A percentile compares a stretch with the other conserved stretches of the same genome.
Conservation (phyloP, 2,329 filamentous ascomycete genomes). For the Stagonosporopsis cucurbitacearum region DNA sequence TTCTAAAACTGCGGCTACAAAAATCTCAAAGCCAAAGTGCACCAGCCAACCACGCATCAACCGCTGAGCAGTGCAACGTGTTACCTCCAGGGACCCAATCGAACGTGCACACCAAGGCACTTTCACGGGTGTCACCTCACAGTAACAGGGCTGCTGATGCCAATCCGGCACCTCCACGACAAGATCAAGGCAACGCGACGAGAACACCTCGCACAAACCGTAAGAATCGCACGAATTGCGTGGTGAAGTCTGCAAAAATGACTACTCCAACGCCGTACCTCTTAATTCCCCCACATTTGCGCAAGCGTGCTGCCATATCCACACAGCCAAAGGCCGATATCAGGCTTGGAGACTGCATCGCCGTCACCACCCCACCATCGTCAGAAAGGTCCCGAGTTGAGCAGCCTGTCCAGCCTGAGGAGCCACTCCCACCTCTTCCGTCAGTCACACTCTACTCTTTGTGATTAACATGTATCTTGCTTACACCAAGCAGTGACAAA, state of each 20-base stretch:
- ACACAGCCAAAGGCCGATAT: conserved; percentile 9
- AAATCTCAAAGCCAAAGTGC: neutral
- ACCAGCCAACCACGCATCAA: neutral
- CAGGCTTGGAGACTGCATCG: neutral
- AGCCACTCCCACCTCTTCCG: neutral
- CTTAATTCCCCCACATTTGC: conserved; percentile 37
- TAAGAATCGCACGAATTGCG: neutral
- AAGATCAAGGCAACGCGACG: neutral
- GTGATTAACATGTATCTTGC: neutral
- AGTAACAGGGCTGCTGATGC: conserved; percentile 5
- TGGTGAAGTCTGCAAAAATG: conserved; percentile 9
- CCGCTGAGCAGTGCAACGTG: conserved; percentile 13
- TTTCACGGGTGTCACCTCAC: neutral
- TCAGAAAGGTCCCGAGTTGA: conserved; percentile 16
- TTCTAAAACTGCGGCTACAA: conserved; percentile 6
- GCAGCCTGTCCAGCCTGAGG: neutral
- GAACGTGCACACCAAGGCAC: conserved; percentile 11
- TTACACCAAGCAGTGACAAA: neutral
- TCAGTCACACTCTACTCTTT: neutral
- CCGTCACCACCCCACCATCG: conserved; percentile 1
- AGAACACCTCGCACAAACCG: neutral
- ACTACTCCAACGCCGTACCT: conserved; percentile 1
- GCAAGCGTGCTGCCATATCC: conserved; percentile 14
- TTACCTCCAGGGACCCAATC: neutral
- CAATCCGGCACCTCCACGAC: neutral